Evolutionary conservation across 2,329 filamentous ascomycete species (phyloP), one percentile per base, ranked within the genome.

Genomic region (Ceratocystis diversiconidia): DNA sequence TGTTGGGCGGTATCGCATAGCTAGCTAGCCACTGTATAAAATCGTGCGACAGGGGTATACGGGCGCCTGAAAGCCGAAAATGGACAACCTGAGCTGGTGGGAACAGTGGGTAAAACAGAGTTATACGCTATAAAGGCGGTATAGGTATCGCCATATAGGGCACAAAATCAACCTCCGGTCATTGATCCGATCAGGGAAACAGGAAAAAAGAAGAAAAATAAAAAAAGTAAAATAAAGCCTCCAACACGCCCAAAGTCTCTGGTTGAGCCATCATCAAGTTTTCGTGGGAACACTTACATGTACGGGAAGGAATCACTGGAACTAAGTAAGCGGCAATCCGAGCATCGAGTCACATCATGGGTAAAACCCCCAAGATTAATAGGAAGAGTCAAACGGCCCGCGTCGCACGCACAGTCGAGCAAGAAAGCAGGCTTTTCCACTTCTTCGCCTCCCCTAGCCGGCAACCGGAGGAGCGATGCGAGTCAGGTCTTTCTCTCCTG

Each of bases 201-300:
- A 41, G 36, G 10, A 15, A 41, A 12, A 41, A 12, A 41, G 36
- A 41, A 41, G 36, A 41, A 41, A 4, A 41, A 41, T 10, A 36
- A 36, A 10, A 15, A 12, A 41, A 41, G 3, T 10, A 41, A 12
- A 12, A 12, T 41, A 52, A 52, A 52, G 10, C 19, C 8, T 2
- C 3, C 19, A 25, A 2, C 48, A 10, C 43, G 43, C 44, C 44
- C 44, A 17, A 15, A 62, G 12, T 8, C 28, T 30, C 22, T 19
- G 22, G n/a, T 22, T n/a, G 32, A 17, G 28, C 19, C 19, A 22
- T 30, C n/a, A 2, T 8, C 15, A 17, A 41, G 43, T 19, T 22
- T 59, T 52, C 19, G 57, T 61, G 66, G 63, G 64, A 67, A 61
- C 59, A 67, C 66, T 67, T 67, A 67, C 66, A 67, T 60, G 63